A percentile compares a stretch with the other conserved stretches of the same genome.
These are phyloP conservation scores for Mycothermus thermophilus DNA, from an alignment of 495 filamentous ascomycete species.

Conservation along the genomic window DNA sequence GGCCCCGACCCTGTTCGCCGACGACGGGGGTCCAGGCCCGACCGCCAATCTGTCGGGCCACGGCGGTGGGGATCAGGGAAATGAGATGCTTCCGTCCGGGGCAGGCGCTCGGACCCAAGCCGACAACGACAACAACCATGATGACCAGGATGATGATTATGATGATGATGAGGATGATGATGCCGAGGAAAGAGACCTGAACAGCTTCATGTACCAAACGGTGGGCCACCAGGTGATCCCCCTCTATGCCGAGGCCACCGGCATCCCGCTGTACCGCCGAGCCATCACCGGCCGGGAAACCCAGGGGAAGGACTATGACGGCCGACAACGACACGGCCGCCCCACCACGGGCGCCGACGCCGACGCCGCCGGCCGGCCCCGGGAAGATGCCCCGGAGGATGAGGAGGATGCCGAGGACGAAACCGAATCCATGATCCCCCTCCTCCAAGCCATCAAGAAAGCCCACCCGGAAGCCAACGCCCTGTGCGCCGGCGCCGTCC, in stretches of 20 bases:
- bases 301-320: constrained; percentile 48
- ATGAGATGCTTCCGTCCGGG: constrained; percentile 2
- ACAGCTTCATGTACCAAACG: constrained; percentile 99
- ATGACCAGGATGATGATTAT: constrained; percentile 21
- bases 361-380: constrained; percentile 2
- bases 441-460: constrained; percentile 47
- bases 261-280: constrained; percentile 64
- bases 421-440: constrained; percentile 69
- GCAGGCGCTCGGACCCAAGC: no score
- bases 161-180: no score
- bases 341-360: background rate
- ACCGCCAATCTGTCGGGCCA: constrained; percentile 2
- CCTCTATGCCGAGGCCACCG: constrained; percentile 63
- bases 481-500: constrained; percentile 77
- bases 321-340: constrained; percentile 13
- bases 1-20: background rate
- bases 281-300: constrained; percentile 55
- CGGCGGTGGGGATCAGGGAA: constrained; percentile 6
- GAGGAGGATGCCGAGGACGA: constrained; percentile 43
- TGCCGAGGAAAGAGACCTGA: constrained; percentile 52
- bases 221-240: constrained; percentile 81
- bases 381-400: background rate
- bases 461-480: constrained; percentile 68
- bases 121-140: no score
- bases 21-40: background rate